Base-by-base conservation (phyloP, 345 rosid genomes). In the Odontarrhena argentea region DNA sequence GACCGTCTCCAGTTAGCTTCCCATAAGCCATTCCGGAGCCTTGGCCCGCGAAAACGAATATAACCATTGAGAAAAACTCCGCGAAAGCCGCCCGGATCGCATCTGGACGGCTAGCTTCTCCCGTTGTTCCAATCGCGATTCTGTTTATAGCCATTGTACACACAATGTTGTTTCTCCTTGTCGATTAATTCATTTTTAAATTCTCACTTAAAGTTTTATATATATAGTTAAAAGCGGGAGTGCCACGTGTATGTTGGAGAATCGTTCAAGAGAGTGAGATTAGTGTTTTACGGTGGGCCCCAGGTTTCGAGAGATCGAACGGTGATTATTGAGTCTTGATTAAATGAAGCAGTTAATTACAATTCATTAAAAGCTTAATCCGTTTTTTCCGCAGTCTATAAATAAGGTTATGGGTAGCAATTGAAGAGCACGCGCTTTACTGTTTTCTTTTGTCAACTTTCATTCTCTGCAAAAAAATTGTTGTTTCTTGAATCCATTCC, bases 1-100 rank as follows among this genome's bases (percentile, higher is more conserved):
- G 69, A 6, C 81, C 92, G 32, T 69, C 77, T 37, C 74, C 76
- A 0, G 93, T 83, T 14, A 87, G 76, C 51, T 80, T 86, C 77
- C 91, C 83, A 34, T 78, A 87, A 40, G 93, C 96, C 96, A 91
- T 88, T 51, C 97, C 97, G 0, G 96, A 88, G 9, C 97, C 97
- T 81, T 85, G 77, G 30, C 97, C 97, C 1, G 93, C 97, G 11
- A 91, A 91, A 18, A 91, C 91, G 57, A 88, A 91, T 65, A 91
- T 91, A 57, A 91, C 52, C 84, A 76, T 84, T 0, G 93, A 91
- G 71, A 91, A 81, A 60, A 91, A 88, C 74, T 91, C 89, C 0
- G 97, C 93, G 0, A 82, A 40, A 0, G 96, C 93, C 0, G 91
- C 97, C 75, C 53, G 77, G 8, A 88, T 42, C 6, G 87, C 91